These are phyloP conservation scores for Hypomontagnella submonticulosa DNA, from an alignment of 495 filamentous ascomycete genomes.

Conservation along the genomic window DNA sequence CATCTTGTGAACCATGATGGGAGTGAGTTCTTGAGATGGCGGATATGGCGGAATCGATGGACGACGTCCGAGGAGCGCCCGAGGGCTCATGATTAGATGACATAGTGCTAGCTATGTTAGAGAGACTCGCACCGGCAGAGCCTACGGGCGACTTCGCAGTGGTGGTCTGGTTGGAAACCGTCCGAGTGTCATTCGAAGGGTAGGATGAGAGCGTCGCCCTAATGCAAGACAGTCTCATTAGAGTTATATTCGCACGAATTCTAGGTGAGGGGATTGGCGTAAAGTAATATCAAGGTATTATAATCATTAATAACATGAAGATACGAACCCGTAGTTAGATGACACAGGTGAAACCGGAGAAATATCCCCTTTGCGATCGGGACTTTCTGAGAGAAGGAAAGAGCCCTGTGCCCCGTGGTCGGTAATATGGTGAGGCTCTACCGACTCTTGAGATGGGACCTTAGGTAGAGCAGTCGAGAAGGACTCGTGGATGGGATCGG, in stretches of 20 bases:
- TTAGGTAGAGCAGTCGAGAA: slow-evolving; percentile 34
- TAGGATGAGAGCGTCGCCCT: slow-evolving; percentile 48
- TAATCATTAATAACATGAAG: not conserved
- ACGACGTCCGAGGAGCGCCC: slow-evolving; percentile 77
- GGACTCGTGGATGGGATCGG: slow-evolving; percentile 43
- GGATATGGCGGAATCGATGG: slow-evolving; percentile 94
- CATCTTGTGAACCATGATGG: slow-evolving; percentile 72
- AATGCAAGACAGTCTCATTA: slow-evolving; percentile 39
- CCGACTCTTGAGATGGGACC: slow-evolving; percentile 46
- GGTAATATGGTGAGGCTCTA: slow-evolving; percentile 13
- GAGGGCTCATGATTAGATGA: slow-evolving; percentile 40
- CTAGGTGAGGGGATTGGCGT: slow-evolving; percentile 3
- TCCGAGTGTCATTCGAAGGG: slow-evolving; percentile 57
- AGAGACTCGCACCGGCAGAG: slow-evolving; percentile 39
- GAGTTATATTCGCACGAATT: slow-evolving; percentile 13
- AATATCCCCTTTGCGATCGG: slow-evolving; percentile 18
- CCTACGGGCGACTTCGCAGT: slow-evolving; percentile 53
- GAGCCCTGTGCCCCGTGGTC: slow-evolving; percentile 13
- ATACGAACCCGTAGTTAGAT: slow-evolving; percentile 33
- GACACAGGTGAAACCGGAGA: slow-evolving; percentile 31
- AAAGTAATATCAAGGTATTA: not conserved
- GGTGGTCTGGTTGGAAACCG: slow-evolving; percentile 50
- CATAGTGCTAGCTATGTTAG: slow-evolving; percentile 43
- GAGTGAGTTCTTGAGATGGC: slow-evolving; percentile 74
- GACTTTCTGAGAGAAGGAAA: not conserved